Evolutionary conservation across 495 filamentous ascomycete species (phyloP), one percentile per base, ranked within the genome.

Genomic region (Penicillium soppii): DNA sequence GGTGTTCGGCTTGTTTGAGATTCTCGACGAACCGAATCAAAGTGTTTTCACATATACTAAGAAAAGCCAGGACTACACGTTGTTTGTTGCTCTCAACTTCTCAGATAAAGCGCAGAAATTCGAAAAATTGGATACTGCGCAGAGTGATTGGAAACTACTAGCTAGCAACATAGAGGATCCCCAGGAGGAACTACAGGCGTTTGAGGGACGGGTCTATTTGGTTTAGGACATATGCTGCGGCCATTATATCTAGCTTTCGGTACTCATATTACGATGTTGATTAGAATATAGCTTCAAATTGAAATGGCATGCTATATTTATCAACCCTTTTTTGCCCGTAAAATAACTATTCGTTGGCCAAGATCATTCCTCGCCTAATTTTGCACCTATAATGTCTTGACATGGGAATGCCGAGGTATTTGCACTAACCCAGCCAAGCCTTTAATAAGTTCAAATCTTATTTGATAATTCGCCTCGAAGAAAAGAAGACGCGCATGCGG

Each of bases 1-100:
- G 29, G 45, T 79, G 17, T 71, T 81, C 46, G 69, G 74, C 22
- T 36, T 40, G 10, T 49, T 49, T 49, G 47, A 49, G 20, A 49
- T 49, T 9, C 6, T 49, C 26, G 47, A 49, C 36, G 47, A 49
- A 20, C 16, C 36, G 1, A 49, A 49, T 20, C 66, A 78, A 40
- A 77, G 74, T 10, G 52, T 66, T 7, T 81, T 80, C 48, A 57
- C 67, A 7, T 56, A 75, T 16, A 60, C 77, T 13, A 49, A 47
- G 26, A 45, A 35, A 3, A 22, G 20, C 17, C 35, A 5, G 16
- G 26, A 41, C 10, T 13, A 6, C 17, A 49, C 17, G 9, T 16
- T 40, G 9, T 17, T 49, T 36, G 47, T 49, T 7, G 26, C 32
- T 25, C 36, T 49, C 2, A 49, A 49, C 22, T 49, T 49, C 36